A percentile compares a stretch with the other conserved stretches of the same genome.
Evolutionary conservation across 495 filamentous ascomycete genomes (phyloP).

Genomic region (Saxophila tyrrhenica): DNA sequence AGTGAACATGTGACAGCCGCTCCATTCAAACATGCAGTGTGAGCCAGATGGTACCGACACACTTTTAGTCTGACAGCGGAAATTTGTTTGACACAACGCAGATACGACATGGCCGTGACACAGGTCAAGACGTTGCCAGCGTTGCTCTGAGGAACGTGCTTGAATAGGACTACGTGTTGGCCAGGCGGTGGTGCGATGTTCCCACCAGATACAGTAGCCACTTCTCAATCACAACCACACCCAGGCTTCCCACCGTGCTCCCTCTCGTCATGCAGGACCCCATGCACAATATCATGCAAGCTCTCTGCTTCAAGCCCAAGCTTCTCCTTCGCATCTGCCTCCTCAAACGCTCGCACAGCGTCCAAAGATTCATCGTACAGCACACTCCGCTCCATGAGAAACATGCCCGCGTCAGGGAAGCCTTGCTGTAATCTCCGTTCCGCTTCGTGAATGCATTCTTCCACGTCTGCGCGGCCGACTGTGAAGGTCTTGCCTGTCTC

Average conservation of each 20-base stretch:
- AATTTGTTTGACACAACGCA: too few relatives aligned
- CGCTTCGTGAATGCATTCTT: slow-evolving; percentile 21
- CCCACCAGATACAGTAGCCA: not conserved
- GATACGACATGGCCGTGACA: too few relatives aligned
- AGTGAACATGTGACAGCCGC: too few relatives aligned
- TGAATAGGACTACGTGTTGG: too few relatives aligned
- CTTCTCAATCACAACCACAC: not conserved
- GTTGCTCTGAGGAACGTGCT: too few relatives aligned
- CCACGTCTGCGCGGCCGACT: slow-evolving; percentile 10
- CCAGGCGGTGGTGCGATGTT: too few relatives aligned
- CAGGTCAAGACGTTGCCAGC: too few relatives aligned
- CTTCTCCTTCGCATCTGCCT: slow-evolving; percentile 9
- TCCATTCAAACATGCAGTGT: too few relatives aligned
- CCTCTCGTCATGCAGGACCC: slow-evolving; percentile 11
- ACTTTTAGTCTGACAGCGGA: too few relatives aligned
- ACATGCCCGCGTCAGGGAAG: slow-evolving; percentile 19
- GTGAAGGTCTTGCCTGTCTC: slow-evolving; percentile 15
- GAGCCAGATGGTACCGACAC: too few relatives aligned
- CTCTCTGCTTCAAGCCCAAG: slow-evolving; percentile 15
- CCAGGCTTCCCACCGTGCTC: slow-evolving; percentile 10
- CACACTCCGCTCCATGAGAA: slow-evolving; percentile 22
- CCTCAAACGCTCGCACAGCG: slow-evolving; percentile 9
- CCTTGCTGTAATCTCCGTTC: slow-evolving; percentile 18
- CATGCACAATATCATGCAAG: slow-evolving; percentile 12
- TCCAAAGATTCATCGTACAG: slow-evolving; percentile 18